Evolutionary conservation across 116 monocot genomes (phyloP), one percentile per base, ranked within the genome.

Genomic region (Thalassia testudinum): DNA sequence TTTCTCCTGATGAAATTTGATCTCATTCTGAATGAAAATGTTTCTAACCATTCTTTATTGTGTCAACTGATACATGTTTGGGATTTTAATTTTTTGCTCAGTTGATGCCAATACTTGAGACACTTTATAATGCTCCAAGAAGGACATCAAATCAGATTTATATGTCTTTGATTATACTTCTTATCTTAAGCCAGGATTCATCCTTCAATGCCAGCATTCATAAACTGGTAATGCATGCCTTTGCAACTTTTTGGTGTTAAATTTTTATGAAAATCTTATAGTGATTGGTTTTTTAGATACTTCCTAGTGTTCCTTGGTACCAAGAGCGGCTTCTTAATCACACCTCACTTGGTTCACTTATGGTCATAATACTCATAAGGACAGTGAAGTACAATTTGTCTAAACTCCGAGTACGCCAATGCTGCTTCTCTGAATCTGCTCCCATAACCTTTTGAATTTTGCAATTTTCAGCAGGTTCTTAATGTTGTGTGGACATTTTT

Each of bases 101-200:
- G 97, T 58, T 97, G 56, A 74, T 97, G 79, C 97, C 97, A 26
- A 82, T 97, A 43, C 53, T 97, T 55, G 89, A 97, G 66, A 89
- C 79, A 43, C 89, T 97, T 58, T 97, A 97, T 57, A 88, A 97
- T 73, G 89, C 89, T 68, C 75, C 84, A 49, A 78, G 54, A 65
- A 72, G 77, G 63, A 88, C 85, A 26, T 70, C 97, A 49, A 89
- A 97, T 85, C 89, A 97, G 60, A 97, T 97, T 34, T 97, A 97
- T 54, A 89, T 97, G 97, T 45, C 88, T 43, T 56, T 97, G 45
- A 78, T 97, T 52, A 66, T 97, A 54, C 87, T 97, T 61, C 89
- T 97, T 47, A 89, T 97, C 61, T 72, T 97, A 42, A 97, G 97
- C 65, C 97, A 97, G 47, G 97, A 97, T 75, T 97, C 97, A 67